phyloP scores from a whole-genome alignment of 495 filamentous ascomycete species.

The Baudoinia panamericana region DNA sequence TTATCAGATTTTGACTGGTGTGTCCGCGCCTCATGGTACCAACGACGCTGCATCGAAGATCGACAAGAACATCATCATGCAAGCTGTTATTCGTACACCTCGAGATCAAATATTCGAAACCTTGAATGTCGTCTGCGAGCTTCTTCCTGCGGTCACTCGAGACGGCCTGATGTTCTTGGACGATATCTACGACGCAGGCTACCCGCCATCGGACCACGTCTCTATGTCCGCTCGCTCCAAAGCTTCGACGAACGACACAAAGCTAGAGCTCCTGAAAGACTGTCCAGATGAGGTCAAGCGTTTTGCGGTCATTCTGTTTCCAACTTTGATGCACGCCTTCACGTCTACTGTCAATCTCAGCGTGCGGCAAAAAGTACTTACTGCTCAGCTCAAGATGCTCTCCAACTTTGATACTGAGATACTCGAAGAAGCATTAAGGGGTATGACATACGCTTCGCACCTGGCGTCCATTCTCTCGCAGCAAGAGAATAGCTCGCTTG shows the following conservation, averaged over 20 bases:
- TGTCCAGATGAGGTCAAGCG: conserved; percentile 79
- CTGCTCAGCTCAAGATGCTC: conserved; percentile 93
- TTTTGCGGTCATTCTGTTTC: conserved; percentile 89
- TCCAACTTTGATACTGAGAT: conserved; percentile 81
- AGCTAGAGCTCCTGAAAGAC: conserved; percentile 58
- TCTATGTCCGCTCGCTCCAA: conserved; percentile 33
- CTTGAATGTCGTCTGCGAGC: conserved; percentile 92
- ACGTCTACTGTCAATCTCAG: conserved; percentile 96
- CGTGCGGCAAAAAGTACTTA: conserved; percentile 92
- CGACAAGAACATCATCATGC: conserved; percentile 97
- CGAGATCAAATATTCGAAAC: conserved; percentile 95
- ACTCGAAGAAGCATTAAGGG: conserved; percentile 72
- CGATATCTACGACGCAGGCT: conserved; percentile 40
- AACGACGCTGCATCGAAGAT: conserved; percentile 80
- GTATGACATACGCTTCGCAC: conserved; percentile 94
- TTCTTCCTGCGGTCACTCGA: conserved; percentile 57
- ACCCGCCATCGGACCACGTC: conserved; percentile 27
- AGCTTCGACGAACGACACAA: conserved; percentile 60
- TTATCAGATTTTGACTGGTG: conserved; percentile 93
- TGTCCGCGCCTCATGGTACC: conserved; percentile 71
- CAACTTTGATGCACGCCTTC: conserved; percentile 92
- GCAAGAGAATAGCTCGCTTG: conserved; percentile 78
- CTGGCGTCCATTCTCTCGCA: conserved; percentile 91
- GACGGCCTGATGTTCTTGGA: conserved; percentile 40
- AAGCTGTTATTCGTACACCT: conserved; percentile 92